Percentiles rank a stretch among this genome's conserved stretches.
Conservation (phyloP, 495 filamentous ascomycete species). For the Neurospora sp. region DNA sequence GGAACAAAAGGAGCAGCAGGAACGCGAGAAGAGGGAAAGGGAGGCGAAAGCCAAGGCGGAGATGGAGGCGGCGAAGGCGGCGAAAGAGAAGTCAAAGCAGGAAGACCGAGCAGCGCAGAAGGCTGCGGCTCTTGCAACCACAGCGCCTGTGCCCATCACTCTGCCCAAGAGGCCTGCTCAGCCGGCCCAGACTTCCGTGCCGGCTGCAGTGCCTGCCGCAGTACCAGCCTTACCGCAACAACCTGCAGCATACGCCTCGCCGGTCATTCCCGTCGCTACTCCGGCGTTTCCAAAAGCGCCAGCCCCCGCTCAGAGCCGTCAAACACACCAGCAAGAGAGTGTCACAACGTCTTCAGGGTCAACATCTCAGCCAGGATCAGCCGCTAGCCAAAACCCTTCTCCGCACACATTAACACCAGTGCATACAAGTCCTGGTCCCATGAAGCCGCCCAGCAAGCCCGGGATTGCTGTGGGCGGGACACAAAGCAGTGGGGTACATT, state of each 20-base stretch:
- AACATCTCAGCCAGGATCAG: conserved; percentile 38
- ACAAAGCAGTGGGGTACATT: conserved; percentile 6
- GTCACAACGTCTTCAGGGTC: conserved; percentile 54
- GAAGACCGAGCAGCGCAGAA: conserved; percentile 35
- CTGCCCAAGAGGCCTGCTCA: conserved; percentile 40
- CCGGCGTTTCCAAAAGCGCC: conserved; percentile 75
- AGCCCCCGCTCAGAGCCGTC: conserved; percentile 65
- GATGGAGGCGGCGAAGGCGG: conserved; percentile 27
- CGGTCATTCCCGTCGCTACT: conserved; percentile 66
- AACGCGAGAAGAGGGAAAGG: conserved; percentile 45
- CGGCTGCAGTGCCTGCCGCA: conserved; percentile 37
- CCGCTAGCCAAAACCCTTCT: conserved; percentile 54
- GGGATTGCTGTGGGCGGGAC: conserved; percentile 5
- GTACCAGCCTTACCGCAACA: conserved; percentile 43
- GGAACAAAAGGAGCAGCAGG: conserved; percentile 55
- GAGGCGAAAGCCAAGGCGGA: conserved; percentile 26
- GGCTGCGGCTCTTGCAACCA: conserved; percentile 24
- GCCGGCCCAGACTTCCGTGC: conserved; percentile 9
- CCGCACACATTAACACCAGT: conserved; percentile 49
- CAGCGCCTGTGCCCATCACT: conserved; percentile 30
- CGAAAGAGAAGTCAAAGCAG: conserved; percentile 42
- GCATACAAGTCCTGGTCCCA: conserved; percentile 46
- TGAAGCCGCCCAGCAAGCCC: conserved; percentile 36
- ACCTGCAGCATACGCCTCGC: conserved; percentile 51
- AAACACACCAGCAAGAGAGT: conserved; percentile 73